These are phyloP conservation scores for Flaveria linearis DNA, from an alignment of 129 eudicot species.

Conservation along the genomic window DNA sequence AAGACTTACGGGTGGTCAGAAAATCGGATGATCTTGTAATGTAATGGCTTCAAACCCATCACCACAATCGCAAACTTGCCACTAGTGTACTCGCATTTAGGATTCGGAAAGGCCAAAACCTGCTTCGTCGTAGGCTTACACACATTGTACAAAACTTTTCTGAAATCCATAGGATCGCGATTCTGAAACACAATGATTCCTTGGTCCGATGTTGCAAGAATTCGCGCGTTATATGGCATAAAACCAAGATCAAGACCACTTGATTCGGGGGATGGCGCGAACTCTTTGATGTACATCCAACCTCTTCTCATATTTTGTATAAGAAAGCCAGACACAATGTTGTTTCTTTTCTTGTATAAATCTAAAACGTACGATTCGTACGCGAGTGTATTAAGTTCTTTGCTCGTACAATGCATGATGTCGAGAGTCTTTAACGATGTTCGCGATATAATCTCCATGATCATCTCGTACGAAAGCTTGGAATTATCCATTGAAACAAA, in stretches of 20 bases:
- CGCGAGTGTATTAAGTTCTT: conserved; percentile 1
- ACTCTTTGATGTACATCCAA: not conserved
- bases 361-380: conserved; percentile 5
- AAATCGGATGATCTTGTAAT: conserved; percentile 24
- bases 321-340: conserved; percentile 20
- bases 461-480: conserved; percentile 2
- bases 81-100: not conserved
- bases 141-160: conserved; percentile 1
- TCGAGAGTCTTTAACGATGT: conserved; percentile 22
- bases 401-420: conserved; percentile 6
- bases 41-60: conserved; percentile 20
- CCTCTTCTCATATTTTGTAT: not conserved
- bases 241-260: conserved; percentile 13
- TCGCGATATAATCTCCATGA: conserved; percentile 21
- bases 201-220: conserved; percentile 24
- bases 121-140: conserved; percentile 33
- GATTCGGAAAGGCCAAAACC: conserved; percentile 20
- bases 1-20: conserved; percentile 4
- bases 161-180: not conserved
- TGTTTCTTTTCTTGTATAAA: conserved; percentile 16
- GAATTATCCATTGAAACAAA: conserved; percentile 9
- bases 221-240: not conserved
- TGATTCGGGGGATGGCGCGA: conserved; percentile 23
- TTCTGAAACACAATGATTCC: conserved; percentile 18
- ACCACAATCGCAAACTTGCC: conserved; percentile 17